Conservation (phyloP, 2,329 filamentous ascomycete species). For the Lachnellula subtilissima region DNA sequence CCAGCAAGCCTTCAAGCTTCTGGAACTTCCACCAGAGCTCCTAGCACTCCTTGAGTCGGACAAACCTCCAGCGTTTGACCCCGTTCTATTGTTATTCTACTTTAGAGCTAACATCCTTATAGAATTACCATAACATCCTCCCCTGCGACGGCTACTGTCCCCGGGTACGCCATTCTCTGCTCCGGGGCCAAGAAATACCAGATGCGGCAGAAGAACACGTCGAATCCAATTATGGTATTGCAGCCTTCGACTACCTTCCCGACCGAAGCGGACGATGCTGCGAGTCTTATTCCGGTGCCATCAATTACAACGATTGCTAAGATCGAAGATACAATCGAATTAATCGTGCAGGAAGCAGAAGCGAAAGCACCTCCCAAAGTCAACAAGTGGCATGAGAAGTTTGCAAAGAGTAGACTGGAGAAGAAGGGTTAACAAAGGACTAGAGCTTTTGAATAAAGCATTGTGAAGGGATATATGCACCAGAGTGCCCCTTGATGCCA, state of each 20-base stretch:
- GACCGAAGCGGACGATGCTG: slow-evolving; percentile 16
- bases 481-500: neutral
- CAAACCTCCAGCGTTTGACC: slow-evolving; percentile 46
- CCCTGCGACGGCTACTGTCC: slow-evolving; percentile 19
- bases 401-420: slow-evolving; percentile 35
- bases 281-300: slow-evolving; percentile 29
- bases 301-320: slow-evolving; percentile 49
- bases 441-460: too few relatives aligned
- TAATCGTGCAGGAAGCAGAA: slow-evolving; percentile 40
- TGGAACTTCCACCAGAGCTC: slow-evolving; percentile 58
- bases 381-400: slow-evolving; percentile 57
- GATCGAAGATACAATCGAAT: slow-evolving; percentile 58
- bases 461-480: too few relatives aligned
- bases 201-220: slow-evolving; percentile 62
- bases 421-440: slow-evolving; percentile 12
- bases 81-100: neutral
- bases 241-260: slow-evolving; percentile 29
- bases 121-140: slow-evolving; percentile 36
- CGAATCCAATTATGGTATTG: slow-evolving; percentile 59
- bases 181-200: slow-evolving; percentile 50
- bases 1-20: slow-evolving; percentile 51
- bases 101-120: neutral
- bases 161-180: slow-evolving; percentile 49
- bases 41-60: slow-evolving; percentile 50
- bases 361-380: slow-evolving; percentile 29